Evolutionary conservation across 306 rosid species (phyloP).

Genomic region (Acacia melanoxylon): DNA sequence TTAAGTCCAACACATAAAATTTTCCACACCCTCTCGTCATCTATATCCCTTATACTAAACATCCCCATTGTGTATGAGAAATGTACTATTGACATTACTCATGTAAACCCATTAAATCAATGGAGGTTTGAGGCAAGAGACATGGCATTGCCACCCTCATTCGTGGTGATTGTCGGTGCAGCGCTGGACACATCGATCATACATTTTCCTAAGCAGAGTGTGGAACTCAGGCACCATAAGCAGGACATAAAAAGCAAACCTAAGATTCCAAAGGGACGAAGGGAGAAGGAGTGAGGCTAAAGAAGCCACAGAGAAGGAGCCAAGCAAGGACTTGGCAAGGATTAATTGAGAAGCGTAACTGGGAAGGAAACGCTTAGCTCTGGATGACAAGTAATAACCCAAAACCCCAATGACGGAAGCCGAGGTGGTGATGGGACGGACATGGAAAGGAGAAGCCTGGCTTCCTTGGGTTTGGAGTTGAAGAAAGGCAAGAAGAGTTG

Average conservation of each 20-base stretch:
- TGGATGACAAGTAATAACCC: neutral
- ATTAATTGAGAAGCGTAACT: neutral
- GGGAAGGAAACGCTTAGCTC: neutral
- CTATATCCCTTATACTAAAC: no score
- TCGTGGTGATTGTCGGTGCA: neutral
- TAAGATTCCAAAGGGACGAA: neutral
- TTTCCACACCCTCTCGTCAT: no score
- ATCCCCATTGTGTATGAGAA: no score
- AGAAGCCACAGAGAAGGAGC: neutral
- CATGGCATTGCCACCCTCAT: neutral
- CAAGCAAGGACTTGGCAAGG: neutral
- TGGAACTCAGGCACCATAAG: neutral
- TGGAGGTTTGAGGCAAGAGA: neutral
- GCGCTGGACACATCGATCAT: neutral
- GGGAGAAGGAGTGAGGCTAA: neutral
- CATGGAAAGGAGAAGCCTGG: neutral
- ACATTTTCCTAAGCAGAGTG: neutral
- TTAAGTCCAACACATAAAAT: no score
- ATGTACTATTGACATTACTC: neutral
- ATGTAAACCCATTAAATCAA: neutral
- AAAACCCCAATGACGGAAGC: neutral
- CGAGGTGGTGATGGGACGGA: neutral
- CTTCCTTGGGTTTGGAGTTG: neutral
- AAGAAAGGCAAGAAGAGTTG: neutral
- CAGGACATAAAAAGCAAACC: neutral